Conservation (phyloP, 352 stramenopile genomes). For the Thalassiosira exigua region DNA sequence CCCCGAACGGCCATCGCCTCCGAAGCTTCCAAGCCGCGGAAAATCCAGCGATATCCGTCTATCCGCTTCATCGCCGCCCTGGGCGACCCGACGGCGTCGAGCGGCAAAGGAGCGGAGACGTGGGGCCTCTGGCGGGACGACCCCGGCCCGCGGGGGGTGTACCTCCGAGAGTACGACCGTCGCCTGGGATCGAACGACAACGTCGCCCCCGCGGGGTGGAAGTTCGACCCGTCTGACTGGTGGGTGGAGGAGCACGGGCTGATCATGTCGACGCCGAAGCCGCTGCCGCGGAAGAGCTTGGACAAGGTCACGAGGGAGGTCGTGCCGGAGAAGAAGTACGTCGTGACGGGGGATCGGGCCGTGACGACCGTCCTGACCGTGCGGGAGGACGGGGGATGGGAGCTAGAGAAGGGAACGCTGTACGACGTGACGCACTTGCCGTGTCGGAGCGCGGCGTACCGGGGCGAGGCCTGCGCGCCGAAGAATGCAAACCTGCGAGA, state of each 20-base stretch:
- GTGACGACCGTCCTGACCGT: constrained; percentile 78
- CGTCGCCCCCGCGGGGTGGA: constrained; percentile 74
- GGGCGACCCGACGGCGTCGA: constrained; percentile 66
- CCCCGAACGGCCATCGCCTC: not conserved
- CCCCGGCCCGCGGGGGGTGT: constrained; percentile 80
- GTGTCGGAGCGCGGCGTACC: constrained; percentile 77
- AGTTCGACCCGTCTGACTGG: constrained; percentile 75
- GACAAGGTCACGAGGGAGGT: constrained; percentile 50
- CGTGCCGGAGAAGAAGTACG: constrained; percentile 68
- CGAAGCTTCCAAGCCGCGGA: constrained; percentile 5
- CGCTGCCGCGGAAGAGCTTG: constrained; percentile 33
- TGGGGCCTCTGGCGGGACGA: constrained; percentile 81
- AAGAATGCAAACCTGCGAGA: constrained; percentile 63
- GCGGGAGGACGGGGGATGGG: constrained; percentile 65
- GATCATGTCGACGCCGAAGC: constrained; percentile 77
- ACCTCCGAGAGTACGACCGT: constrained; percentile 68
- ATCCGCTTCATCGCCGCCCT: constrained; percentile 82
- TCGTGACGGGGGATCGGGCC: constrained; percentile 76
- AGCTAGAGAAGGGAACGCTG: constrained; percentile 74
- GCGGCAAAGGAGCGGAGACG: constrained; percentile 56
- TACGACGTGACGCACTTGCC: constrained; percentile 86
- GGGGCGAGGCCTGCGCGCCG: constrained; percentile 56
- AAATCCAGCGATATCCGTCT: constrained; percentile 35
- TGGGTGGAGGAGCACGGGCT: constrained; percentile 84
- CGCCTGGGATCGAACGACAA: constrained; percentile 43